These are phyloP conservation scores for Larix kaempferi DNA, from an alignment of 75 land plant genomes.

Conservation along the genomic window DNA sequence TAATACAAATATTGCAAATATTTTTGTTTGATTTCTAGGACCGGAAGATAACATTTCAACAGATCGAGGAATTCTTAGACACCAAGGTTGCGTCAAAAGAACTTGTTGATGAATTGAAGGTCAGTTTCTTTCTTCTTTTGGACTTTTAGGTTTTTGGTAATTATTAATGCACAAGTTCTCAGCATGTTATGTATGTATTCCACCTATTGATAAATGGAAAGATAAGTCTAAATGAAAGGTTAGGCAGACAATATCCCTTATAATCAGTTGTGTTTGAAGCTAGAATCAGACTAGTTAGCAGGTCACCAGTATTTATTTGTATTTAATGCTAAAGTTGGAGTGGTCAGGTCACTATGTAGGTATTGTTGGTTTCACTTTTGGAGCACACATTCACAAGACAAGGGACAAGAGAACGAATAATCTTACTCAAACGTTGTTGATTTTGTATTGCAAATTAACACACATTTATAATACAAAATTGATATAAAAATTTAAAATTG, in stretches of 20 bases:
- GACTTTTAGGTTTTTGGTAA: not conserved
- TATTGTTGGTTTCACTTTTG: too few relatives aligned
- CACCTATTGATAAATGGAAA: not conserved
- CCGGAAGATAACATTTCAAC: constrained; percentile 63
- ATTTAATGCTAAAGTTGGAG: too few relatives aligned
- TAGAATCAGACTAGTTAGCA: not conserved
- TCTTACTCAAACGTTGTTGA: too few relatives aligned
- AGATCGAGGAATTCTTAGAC: constrained; percentile 70
- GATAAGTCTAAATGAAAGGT: too few relatives aligned
- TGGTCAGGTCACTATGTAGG: too few relatives aligned
- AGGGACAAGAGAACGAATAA: too few relatives aligned
- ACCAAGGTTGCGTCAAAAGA: constrained; percentile 88
- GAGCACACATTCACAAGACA: too few relatives aligned
- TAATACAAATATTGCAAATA: not conserved
- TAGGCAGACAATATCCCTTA: not conserved
- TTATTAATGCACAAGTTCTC: not conserved
- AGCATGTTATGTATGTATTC: not conserved
- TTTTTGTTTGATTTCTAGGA: constrained; percentile 44
- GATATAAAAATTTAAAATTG: too few relatives aligned
- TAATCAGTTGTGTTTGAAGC: not conserved
- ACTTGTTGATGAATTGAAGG: constrained; percentile 82
- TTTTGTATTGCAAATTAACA: too few relatives aligned
- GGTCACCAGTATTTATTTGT: not conserved
- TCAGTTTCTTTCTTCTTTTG: constrained; percentile 13
- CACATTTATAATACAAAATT: too few relatives aligned